Evolutionary conservation across 2,329 filamentous ascomycete genomes (phyloP).

Genomic region (Diaporthe destruens): DNA sequence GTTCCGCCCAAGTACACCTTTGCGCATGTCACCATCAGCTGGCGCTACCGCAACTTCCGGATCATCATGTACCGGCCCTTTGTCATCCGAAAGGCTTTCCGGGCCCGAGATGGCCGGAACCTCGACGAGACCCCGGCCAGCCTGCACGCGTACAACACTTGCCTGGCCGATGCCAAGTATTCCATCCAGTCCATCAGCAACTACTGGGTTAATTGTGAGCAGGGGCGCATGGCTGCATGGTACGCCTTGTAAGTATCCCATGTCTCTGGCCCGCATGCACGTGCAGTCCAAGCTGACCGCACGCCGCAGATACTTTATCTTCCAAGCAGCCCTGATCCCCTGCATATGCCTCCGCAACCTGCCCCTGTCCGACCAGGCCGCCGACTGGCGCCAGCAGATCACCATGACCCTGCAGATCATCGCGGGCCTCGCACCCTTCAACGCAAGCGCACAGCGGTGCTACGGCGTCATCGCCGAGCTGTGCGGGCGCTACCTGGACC

Average conservation of each 20-base stretch:
- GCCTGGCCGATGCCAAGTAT: constrained; percentile 56
- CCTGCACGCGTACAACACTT: constrained; percentile 51
- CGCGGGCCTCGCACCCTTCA: constrained; percentile 53
- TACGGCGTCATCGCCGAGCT: constrained; percentile 56
- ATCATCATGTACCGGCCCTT: constrained; percentile 63
- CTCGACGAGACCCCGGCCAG: constrained; percentile 42
- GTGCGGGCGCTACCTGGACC: constrained; percentile 54
- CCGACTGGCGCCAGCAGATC: constrained; percentile 58
- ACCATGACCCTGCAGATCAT: constrained; percentile 53
- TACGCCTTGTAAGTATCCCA: constrained; percentile 52
- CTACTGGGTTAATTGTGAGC: constrained; percentile 54
- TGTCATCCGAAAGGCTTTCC: constrained; percentile 55
- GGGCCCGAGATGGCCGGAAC: constrained; percentile 43
- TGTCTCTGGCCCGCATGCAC: background rate
- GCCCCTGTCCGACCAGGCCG: constrained; percentile 52
- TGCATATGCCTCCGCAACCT: constrained; percentile 60
- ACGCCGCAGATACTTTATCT: constrained; percentile 57
- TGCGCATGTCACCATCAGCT: constrained; percentile 57
- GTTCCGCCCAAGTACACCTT: constrained; percentile 54
- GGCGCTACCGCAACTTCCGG: constrained; percentile 59
- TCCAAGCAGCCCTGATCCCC: constrained; percentile 62
- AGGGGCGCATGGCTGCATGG: constrained; percentile 58
- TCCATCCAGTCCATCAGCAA: constrained; percentile 55
- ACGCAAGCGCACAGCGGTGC: constrained; percentile 57
- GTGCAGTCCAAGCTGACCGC: background rate